Evolutionary conservation across 192 early-diverging fungal genomes (phyloP).

Genomic region (Backusella tuberculispora): DNA sequence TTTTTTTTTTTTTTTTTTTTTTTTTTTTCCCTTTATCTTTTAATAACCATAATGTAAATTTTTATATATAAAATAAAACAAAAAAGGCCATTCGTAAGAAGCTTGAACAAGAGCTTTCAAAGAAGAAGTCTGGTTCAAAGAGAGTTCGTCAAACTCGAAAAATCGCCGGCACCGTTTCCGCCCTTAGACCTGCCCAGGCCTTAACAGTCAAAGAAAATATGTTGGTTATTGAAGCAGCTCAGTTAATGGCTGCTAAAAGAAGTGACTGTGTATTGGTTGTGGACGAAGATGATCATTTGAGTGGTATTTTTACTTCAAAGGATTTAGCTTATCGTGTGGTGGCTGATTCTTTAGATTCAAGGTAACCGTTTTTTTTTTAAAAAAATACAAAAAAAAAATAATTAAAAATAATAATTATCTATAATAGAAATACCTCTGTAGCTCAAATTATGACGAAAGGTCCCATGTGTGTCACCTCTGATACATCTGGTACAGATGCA

Average conservation of each 20-base stretch:
- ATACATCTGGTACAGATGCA: conserved; percentile 75
- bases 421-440: conserved; percentile 55
- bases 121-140: conserved; percentile 48
- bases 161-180: conserved; percentile 60
- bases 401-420: not conserved
- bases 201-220: conserved; percentile 72
- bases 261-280: conserved; percentile 94
- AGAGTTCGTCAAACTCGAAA: conserved; percentile 42
- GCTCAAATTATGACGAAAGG: conserved; percentile 80
- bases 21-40: not conserved
- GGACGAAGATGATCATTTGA: conserved; percentile 87
- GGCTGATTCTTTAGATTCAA: conserved; percentile 70
- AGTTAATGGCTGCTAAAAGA: conserved; percentile 96
- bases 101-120: conserved; percentile 70
- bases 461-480: conserved; percentile 82
- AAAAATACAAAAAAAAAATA: not conserved
- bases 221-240: conserved; percentile 69
- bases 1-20: not conserved
- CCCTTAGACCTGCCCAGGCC: conserved; percentile 73
- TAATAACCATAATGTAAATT: not conserved
- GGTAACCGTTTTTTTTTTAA: too few relatives aligned
- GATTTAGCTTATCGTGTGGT: conserved; percentile 88
- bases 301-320: conserved; percentile 85
- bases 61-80: not conserved
- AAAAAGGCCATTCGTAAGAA: conserved; percentile 75